These are phyloP conservation scores for Anisogramma anomala DNA, from an alignment of 2,329 filamentous ascomycete genomes.

Conservation along the genomic window DNA sequence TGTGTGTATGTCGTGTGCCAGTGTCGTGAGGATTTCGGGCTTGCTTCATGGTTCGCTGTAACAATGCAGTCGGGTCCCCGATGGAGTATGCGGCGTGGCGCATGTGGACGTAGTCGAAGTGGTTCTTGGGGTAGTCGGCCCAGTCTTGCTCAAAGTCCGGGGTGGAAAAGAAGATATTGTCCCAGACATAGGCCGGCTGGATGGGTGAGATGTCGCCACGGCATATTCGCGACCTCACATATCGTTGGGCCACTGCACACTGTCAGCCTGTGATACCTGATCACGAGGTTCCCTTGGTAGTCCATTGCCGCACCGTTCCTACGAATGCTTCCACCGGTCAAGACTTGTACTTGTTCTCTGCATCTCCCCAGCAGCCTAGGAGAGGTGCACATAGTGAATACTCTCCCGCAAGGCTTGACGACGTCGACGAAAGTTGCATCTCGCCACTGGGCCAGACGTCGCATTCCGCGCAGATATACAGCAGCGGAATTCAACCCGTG, in stretches of 20 bases:
- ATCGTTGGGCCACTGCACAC: constrained; percentile 34
- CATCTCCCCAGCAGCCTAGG: too few species aligned
- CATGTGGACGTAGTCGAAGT: constrained; percentile 39
- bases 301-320: too few species aligned
- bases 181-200: constrained; percentile 38
- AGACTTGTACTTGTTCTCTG: too few species aligned
- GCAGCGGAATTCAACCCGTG: not conserved
- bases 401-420: too few species aligned
- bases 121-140: constrained; percentile 30
- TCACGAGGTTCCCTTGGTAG: not conserved
- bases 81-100: constrained; percentile 36
- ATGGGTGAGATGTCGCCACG: constrained; percentile 42
- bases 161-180: constrained; percentile 40
- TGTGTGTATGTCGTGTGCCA: too few species aligned
- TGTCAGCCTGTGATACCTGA: constrained; percentile 2
- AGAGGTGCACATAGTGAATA: too few species aligned
- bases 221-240: constrained; percentile 31
- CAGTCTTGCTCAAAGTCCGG: constrained; percentile 43
- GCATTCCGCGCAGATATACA: too few species aligned
- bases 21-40: too few species aligned
- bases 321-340: too few species aligned
- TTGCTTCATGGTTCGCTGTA: constrained; percentile 32
- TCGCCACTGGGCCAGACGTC: too few species aligned
- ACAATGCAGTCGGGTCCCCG: constrained; percentile 28
- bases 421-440: too few species aligned